Base-by-base conservation (phyloP, 2,329 filamentous ascomycete genomes). In the Ophiostoma piceae region DNA sequence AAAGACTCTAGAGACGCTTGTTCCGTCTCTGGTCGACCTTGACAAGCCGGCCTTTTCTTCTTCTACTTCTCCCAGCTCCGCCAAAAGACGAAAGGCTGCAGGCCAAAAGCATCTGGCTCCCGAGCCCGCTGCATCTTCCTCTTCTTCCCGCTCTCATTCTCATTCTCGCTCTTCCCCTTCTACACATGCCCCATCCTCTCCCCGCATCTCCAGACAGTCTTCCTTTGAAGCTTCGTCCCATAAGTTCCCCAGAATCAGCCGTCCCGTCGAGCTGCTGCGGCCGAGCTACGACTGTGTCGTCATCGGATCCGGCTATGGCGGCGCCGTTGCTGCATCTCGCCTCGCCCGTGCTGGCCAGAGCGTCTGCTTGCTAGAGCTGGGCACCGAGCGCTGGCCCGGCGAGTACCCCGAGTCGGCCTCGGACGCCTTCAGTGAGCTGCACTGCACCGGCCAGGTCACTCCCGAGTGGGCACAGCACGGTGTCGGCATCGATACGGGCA, bases 241-340 rank as follows among this genome's bases (percentile, higher is more conserved):
- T 5, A 32, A 66, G 1, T 87, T 83, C 71, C 85, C 85, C 1
- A 81, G 85, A 1, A 83, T 88, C 71, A 85, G 85, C 29, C 84
- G 82, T 71, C 82, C 85, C 0, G 82, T 88, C 14, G 84, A 88
- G 75, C 78, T 87, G 35, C 83, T 90, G 75, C 81, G 83, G 35
- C 79, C 80, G 69, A 79, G 79, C 7, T 91, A 91, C 73, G 88
- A 91, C 77, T 85, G 85, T 54, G 83, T 91, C 12, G 86, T 91
- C 39, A 85, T 91, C 70, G 88, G 89, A 1, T 90, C 87, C 11
- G 89, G 89, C 0, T 91, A 91, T 76, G 89, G 89, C 32, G 88
- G 87, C 54, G 85, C 84, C 32, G 85, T 91, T 26, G 88, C 88
- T 2, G 88, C 88, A 0, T 86, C 86, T 29, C 82, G 88, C 12